These are phyloP conservation scores for Tylopilus cervinicoccineus DNA, from an alignment of 768 basidiomycete genomes.

Conservation along the genomic window DNA sequence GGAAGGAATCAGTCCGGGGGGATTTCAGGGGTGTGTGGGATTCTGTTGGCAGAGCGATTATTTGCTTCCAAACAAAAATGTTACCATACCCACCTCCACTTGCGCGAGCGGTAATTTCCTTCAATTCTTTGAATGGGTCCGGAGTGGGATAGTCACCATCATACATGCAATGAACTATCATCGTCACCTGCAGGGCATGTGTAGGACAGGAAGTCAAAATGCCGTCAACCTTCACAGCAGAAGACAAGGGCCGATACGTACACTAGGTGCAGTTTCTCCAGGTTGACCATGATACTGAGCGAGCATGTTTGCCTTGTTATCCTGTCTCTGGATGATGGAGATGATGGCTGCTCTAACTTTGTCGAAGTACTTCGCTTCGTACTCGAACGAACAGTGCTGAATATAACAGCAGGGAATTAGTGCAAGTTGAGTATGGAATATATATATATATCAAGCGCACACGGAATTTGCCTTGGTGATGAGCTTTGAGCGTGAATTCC, in stretches of 20 bases:
- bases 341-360: constrained; percentile 8
- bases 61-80: background rate
- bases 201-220: background rate
- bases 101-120: background rate
- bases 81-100: background rate
- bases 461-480: constrained; percentile 3
- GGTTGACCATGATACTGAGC: constrained; percentile 3
- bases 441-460: constrained; percentile 4
- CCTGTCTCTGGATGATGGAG: background rate
- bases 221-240: background rate
- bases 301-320: constrained; percentile 7
- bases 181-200: background rate
- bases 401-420: no score
- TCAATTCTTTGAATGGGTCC: background rate
- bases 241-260: background rate
- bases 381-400: constrained; percentile 3
- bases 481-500: constrained; percentile 20
- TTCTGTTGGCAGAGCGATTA: background rate
- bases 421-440: no score
- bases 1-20: background rate
- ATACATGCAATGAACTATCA: constrained; percentile 4
- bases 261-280: no score
- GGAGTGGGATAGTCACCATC: background rate
- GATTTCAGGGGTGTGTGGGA: no score
- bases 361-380: background rate